These are phyloP conservation scores for Hypoxylon cercidicola DNA, from an alignment of 495 filamentous ascomycete species.

Conservation along the genomic window DNA sequence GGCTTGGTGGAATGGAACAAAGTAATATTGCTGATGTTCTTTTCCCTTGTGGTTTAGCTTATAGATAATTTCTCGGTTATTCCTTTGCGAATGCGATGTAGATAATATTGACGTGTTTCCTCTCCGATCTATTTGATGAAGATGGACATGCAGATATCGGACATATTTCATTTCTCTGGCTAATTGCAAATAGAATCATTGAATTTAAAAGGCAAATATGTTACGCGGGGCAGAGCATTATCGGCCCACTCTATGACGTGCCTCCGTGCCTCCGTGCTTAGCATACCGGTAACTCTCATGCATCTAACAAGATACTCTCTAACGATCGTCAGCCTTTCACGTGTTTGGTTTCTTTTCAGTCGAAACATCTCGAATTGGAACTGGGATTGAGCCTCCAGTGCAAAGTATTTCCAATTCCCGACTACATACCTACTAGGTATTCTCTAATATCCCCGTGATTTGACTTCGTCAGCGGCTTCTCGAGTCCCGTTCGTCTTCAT, in stretches of 20 bases:
- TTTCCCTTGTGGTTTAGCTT: too few relatives aligned
- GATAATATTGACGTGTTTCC: too few relatives aligned
- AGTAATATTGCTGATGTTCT: background rate
- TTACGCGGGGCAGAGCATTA: conserved; percentile 20
- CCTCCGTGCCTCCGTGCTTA: too few relatives aligned
- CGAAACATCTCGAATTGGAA: conserved; percentile 25
- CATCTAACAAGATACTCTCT: background rate
- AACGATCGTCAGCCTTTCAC: conserved; percentile 18
- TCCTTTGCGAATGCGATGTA: too few relatives aligned
- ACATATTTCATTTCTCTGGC: background rate
- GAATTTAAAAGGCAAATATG: background rate
- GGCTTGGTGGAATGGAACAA: background rate
- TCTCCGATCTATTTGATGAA: too few relatives aligned
- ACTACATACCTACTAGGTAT: background rate
- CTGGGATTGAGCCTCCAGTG: background rate
- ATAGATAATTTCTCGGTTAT: too few relatives aligned
- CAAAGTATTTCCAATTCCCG: background rate
- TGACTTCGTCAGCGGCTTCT: background rate
- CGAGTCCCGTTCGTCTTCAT: background rate
- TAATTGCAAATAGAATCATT: background rate
- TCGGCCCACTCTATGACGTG: conserved; percentile 38
- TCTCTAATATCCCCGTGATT: background rate
- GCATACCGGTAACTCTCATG: conserved; percentile 3
- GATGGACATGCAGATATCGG: background rate
- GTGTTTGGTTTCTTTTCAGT: background rate